These are phyloP conservation scores for Trichomonascaceae sp. DNA, from an alignment of 1,139 yeast species.

Conservation along the genomic window DNA sequence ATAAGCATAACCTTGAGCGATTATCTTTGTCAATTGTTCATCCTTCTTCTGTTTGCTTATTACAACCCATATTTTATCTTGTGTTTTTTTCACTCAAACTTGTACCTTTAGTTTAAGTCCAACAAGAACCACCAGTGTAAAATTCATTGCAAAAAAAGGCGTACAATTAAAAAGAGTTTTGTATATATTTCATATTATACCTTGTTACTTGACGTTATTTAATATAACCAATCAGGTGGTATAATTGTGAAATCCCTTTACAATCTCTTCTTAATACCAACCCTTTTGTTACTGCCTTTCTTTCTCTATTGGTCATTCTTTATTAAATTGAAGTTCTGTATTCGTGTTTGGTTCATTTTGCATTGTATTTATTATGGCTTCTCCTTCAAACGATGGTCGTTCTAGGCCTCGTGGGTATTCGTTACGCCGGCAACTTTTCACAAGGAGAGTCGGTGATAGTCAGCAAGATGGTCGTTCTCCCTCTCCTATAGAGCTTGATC, in stretches of 20 bases:
- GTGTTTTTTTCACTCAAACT: background rate
- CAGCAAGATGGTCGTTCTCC: constrained; percentile 6
- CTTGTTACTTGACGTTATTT: too few species aligned
- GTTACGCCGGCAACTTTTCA: constrained; percentile 65
- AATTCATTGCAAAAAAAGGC: background rate
- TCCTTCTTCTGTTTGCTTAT: background rate
- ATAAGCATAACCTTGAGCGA: background rate
- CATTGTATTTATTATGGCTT: background rate
- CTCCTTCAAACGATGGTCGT: background rate
- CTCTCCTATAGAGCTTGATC: constrained; percentile 18
- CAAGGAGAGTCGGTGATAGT: constrained; percentile 37
- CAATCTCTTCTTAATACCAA: background rate
- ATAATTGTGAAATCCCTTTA: background rate
- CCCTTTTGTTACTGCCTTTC: background rate
- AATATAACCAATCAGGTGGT: background rate
- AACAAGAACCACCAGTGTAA: too few species aligned
- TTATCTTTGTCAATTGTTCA: background rate
- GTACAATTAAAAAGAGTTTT: background rate
- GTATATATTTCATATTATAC: background rate
- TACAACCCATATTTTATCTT: background rate
- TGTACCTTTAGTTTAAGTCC: background rate
- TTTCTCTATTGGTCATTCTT: background rate
- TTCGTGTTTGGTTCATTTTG: background rate
- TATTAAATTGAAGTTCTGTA: too few species aligned
- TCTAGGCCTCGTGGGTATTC: constrained; percentile 53